These are phyloP conservation scores for Phylloporus rhodoxanthus DNA, from an alignment of 768 basidiomycete species.

Conservation along the genomic window DNA sequence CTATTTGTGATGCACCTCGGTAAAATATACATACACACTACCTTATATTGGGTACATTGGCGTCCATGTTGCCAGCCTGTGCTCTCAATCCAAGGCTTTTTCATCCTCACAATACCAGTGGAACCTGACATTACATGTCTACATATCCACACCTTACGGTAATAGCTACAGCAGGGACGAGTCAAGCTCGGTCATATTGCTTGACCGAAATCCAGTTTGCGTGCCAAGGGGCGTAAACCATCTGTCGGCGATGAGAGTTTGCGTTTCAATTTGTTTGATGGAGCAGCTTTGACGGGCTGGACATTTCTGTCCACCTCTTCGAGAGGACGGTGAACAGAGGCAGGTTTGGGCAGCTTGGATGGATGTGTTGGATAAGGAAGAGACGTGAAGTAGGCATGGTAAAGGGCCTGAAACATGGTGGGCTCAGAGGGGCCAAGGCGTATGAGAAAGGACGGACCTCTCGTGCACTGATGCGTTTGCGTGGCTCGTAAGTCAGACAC, in stretches of 20 bases:
- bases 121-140: slow-evolving; percentile 4
- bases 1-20: slow-evolving; percentile 43
- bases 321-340: slow-evolving; percentile 47
- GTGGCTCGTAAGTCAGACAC: slow-evolving; percentile 82
- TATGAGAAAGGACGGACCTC: slow-evolving; percentile 46
- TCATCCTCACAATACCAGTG: background rate
- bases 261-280: slow-evolving; percentile 58
- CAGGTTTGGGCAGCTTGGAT: slow-evolving; percentile 77
- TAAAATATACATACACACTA: slow-evolving; percentile 19
- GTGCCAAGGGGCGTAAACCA: slow-evolving; percentile 54
- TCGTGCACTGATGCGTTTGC: slow-evolving; percentile 69
- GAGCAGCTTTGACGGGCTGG: slow-evolving; percentile 48
- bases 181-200: slow-evolving; percentile 10
- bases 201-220: slow-evolving; percentile 67
- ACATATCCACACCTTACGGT: background rate
- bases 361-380: slow-evolving; percentile 86
- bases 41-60: slow-evolving; percentile 5
- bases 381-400: slow-evolving; percentile 83
- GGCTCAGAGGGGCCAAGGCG: background rate
- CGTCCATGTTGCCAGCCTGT: background rate
- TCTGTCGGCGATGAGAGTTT: slow-evolving; percentile 57
- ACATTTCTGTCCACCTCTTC: slow-evolving; percentile 79
- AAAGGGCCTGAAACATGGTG: slow-evolving; percentile 54
- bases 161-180: background rate
- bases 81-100: background rate